A percentile compares a stretch with the other conserved stretches of the same genome.
phyloP scores from a whole-genome alignment of 768 basidiomycete genomes.

The Phallus indusiatus region DNA sequence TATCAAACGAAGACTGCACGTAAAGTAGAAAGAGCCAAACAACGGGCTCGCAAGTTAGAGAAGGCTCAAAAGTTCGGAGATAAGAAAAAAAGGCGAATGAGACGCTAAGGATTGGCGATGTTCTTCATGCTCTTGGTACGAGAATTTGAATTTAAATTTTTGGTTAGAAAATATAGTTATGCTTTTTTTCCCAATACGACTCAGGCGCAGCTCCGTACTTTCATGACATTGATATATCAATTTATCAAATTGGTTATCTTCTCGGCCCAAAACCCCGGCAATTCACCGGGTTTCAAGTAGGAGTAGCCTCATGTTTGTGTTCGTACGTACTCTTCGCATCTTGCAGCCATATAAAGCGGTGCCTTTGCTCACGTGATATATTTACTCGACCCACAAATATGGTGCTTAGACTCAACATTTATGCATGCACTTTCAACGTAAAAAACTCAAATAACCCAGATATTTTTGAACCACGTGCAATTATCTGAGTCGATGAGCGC shows the following conservation, averaged over 20 bases:
- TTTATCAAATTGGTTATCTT: neutral
- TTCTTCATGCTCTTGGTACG: neutral
- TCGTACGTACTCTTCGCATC: neutral
- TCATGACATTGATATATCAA: neutral
- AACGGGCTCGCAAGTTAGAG: conserved; percentile 52
- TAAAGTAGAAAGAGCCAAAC: conserved; percentile 50
- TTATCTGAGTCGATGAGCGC: neutral
- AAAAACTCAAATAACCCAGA: neutral
- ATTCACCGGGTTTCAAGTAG: neutral
- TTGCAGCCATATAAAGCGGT: neutral
- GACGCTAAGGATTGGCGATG: conserved; percentile 1
- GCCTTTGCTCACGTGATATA: neutral
- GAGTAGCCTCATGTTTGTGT: neutral
- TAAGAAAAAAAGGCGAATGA: conserved; percentile 33
- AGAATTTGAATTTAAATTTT: neutral
- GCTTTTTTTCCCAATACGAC: neutral
- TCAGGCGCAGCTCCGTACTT: neutral
- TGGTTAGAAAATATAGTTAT: neutral
- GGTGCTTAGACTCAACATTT: neutral
- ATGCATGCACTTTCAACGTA: neutral
- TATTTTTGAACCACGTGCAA: neutral
- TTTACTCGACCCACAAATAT: neutral
- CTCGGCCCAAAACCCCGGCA: neutral
- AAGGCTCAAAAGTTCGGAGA: conserved; percentile 69
- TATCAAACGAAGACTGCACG: conserved; percentile 69